Base-by-base conservation (phyloP, 2,329 filamentous ascomycete species). In the Colletotrichum sp. region DNA sequence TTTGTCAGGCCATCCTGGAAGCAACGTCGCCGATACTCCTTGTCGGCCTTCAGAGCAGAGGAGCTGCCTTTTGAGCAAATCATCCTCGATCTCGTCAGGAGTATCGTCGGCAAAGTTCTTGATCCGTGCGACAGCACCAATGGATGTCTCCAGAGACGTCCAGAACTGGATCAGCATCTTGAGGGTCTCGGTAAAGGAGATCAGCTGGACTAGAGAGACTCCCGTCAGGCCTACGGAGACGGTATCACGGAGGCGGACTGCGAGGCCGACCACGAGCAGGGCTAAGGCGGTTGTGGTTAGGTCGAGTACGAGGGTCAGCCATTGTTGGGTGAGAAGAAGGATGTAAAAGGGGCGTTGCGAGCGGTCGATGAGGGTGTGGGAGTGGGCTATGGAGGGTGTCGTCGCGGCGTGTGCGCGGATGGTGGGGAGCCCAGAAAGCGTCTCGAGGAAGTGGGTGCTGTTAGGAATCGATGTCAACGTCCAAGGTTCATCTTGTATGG, bases 311-410 rank as follows among this genome's bases (percentile, higher is more conserved):
- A 92, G 82, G 1, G 84, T 86, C 0, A 92, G 84, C 91, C 91
- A 93, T 60, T 89, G 85, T 79, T 93, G 92, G 7, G 91, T 86
- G 52, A 88, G 87, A 72, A 87, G 89, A 15, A 92, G 84, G 1
- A 92, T 84, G 78, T 93, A 93, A 73, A 89, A 91, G 1, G 91
- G 90, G 22, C 84, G 83, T 78, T 93, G 91, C 0, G 90, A 91
- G 12, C 82, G 82, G 77, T 92, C 89, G 4, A 93, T 82, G 0
- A 91, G 84, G 6, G 79, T 76, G 28, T 87, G 80, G 71, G 90
- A 90, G 77, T 85, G 85, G 48, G 85, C 79, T 22, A 86, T 82
- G 71, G 87, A 84, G 10, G 81, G 80, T 4, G 81, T 77, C 36
- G 87, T 83, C 90, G 90, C 91, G 12, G 87, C 86, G 77, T 91